These are phyloP conservation scores for Fusarium subtropicale DNA, from an alignment of 2,329 filamentous ascomycete species.

Conservation along the genomic window DNA sequence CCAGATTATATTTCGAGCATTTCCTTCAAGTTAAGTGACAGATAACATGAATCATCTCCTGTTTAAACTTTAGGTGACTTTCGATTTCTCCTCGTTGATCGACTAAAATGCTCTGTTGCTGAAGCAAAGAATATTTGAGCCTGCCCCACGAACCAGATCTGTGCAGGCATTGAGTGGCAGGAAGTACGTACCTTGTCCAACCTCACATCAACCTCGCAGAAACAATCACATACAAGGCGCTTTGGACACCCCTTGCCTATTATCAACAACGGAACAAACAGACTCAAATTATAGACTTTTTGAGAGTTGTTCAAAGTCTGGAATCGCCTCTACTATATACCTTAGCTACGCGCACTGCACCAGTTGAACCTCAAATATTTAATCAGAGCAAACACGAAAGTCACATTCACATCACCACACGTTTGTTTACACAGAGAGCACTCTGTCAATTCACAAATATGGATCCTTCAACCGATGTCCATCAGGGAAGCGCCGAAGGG, in stretches of 20 bases:
- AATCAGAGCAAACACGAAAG: not conserved
- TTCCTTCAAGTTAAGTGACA: not conserved
- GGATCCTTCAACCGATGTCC: conserved; percentile 49
- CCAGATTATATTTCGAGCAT: not conserved
- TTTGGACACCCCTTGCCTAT: not conserved
- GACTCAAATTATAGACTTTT: not conserved
- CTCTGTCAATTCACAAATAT: conserved; percentile 36
- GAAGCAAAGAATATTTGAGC: not conserved
- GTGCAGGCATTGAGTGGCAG: not conserved
- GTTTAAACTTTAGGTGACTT: not conserved
- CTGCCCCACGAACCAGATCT: not conserved
- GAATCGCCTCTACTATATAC: no score
- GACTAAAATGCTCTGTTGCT: not conserved
- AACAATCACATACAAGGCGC: not conserved
- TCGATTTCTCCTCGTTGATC: rapidly evolving
- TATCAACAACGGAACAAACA: not conserved
- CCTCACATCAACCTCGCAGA: conserved; percentile 1
- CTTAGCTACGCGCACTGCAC: not conserved
- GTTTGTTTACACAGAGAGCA: not conserved
- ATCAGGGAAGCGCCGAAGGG: conserved; percentile 47
- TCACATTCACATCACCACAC: not conserved
- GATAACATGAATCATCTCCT: not conserved
- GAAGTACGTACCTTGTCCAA: not conserved
- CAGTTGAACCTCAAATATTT: not conserved
- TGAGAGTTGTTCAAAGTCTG: not conserved